Evolutionary conservation across 345 rosid genomes (phyloP), one percentile per base, ranked within the genome.

Genomic region (Carallia pectinifolia): DNA sequence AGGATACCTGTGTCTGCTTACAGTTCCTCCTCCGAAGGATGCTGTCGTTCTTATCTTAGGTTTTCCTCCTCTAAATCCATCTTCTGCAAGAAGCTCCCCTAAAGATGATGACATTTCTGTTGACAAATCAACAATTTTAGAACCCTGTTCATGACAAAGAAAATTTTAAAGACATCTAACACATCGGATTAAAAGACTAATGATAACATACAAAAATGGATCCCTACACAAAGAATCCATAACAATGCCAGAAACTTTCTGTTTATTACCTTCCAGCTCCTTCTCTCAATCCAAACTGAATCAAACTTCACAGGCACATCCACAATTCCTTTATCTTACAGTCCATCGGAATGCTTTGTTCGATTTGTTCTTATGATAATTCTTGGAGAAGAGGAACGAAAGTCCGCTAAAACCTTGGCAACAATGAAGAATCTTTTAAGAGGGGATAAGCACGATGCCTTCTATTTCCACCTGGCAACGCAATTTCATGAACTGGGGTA

Each of bases 61-160:
- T 68, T 71, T 77, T 61, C 81, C 73, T 61, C 87, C 85, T 72
- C 64, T 75, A 67, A 89, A 87, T 44, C 91, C 91, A 68, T 89
- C 94, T 76, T 82, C 79, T 58, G 80, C 81, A 39, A 89, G 91
- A 76, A 89, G 88, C 52, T 87, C 83, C 81, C 80, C 89, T 80
- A 84, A 79, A 23, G 92, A 85, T 29, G 90, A 78, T 40, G 85
- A 85, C 91, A 83, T 88, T 36, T 61, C 58, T 34, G 56, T 64
- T 13, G 48, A 61, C 15, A 58, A 48, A 62, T n/a, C 39, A 55
- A 73, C 38, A 8, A 52, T 27, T 38, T 38, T 36, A 7, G 31
- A 19, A 13, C 54, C 19, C 69, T 64, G 30, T 54, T 9, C 27
- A 16, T 36, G 15, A 15, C 6, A 34, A 23, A 50, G 52, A 62